Evolutionary conservation across 257 asterid genomes (phyloP).

Genomic region (Haberlea rhodopensis): DNA sequence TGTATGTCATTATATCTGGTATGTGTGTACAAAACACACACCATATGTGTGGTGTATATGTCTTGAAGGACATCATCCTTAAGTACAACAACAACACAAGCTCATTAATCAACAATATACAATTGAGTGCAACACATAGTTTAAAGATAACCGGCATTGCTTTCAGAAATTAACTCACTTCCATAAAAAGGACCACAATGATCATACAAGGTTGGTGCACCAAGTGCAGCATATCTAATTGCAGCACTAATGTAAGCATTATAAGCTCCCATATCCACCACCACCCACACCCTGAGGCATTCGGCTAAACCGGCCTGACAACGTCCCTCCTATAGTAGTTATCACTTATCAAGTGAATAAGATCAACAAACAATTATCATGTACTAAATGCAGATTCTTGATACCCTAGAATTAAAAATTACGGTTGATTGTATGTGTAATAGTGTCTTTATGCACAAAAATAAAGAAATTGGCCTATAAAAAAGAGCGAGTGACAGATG

Average conservation of each 20-base stretch:
- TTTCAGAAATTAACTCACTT: constrained; percentile 53
- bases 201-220: constrained; percentile 95
- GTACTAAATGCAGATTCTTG: neutral
- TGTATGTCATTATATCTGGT: too few species aligned
- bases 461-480: neutral
- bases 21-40: too few species aligned
- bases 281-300: constrained; percentile 43
- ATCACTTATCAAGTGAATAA: neutral
- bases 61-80: too few species aligned
- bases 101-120: constrained; percentile 39
- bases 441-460: too few species aligned
- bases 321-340: constrained; percentile 71
- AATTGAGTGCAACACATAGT: constrained; percentile 13
- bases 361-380: neutral
- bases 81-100: too few species aligned
- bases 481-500: neutral
- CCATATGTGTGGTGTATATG: too few species aligned
- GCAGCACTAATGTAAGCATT: constrained; percentile 89
- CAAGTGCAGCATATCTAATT: constrained; percentile 95
- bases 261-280: constrained; percentile 87
- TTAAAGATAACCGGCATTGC: constrained; percentile 1
- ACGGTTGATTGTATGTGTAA: too few species aligned
- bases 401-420: neutral
- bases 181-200: constrained; percentile 71
- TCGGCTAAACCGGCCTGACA: constrained; percentile 67